Evolutionary conservation across 2,329 filamentous ascomycete species (phyloP), one percentile per base, ranked within the genome.

Genomic region (Botryotinia globosa): DNA sequence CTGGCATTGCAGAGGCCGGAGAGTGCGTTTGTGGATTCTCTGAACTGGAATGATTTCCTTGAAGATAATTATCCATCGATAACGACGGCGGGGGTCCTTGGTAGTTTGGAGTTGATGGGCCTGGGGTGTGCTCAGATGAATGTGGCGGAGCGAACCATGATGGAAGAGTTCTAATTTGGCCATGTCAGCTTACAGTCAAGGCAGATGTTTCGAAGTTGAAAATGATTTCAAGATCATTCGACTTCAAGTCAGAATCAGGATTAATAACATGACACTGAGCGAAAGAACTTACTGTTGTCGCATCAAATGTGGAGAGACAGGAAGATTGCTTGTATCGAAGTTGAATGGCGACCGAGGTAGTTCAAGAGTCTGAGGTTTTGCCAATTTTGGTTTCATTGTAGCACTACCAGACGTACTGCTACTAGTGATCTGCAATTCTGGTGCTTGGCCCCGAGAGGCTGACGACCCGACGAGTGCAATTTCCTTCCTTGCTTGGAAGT

Each of bases 401-500:
- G 75, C 59, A 65, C 71, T 73, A 25, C 72, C 73, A 10, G 78
- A 71, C 69, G 76, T 76, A 18, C 75, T 75, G 63, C 72, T 76
- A 32, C 77, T 79, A 25, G 76, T 67, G 65, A 78, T 75, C 64
- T 80, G 79, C 62, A 80, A 68, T 48, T 80, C 79, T 29, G 79
- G 77, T 25, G 77, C 77, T 72, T 79, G 78, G 34, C 80, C 80
- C 64, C 80, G 76, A 51, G 80, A 79, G 45, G 79, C 79, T 29
- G 80, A 80, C 5, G 79, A 79, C 42, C 80, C 80, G 56, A 80
- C 78, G 64, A 98, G 87, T 3, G 95, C 94, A 74, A 97, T 92
- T 81, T 98, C 95, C 82, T 97, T 98, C 69, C 95, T 88, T 16
- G 94, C 92, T 82, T 97, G 94, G 82, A 98, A 98, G 82, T 98